A percentile compares a stretch with the other conserved stretches of the same genome.
These are phyloP conservation scores for Rhizophagus prolifer DNA, from an alignment of 192 early-diverging fungal genomes.

Conservation along the genomic window DNA sequence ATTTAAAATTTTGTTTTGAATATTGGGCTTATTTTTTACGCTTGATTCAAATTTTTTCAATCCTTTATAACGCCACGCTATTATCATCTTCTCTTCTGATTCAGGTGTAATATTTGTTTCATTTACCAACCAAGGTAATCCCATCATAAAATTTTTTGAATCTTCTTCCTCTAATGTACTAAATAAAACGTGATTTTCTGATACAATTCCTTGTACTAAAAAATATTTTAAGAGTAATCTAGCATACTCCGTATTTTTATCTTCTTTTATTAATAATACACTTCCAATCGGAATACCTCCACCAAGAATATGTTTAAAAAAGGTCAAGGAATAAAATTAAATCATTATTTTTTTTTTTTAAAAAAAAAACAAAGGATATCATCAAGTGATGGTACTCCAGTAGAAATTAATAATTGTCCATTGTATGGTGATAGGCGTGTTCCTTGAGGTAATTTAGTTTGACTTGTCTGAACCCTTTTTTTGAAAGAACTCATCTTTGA, in stretches of 20 bases:
- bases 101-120: conserved; percentile 38
- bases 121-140: conserved; percentile 62
- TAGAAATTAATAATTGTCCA: conserved; percentile 75
- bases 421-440: conserved; percentile 77
- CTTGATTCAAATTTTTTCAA: conserved; percentile 63
- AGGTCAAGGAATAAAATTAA: background rate
- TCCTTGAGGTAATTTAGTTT: conserved; percentile 55
- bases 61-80: conserved; percentile 94
- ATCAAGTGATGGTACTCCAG: conserved; percentile 83
- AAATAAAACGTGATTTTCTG: conserved; percentile 68
- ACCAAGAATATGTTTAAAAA: conserved; percentile 54
- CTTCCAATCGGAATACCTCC: conserved; percentile 86
- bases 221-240: conserved; percentile 78
- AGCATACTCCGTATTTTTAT: conserved; percentile 80
- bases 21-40: conserved; percentile 13
- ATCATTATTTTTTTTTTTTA: background rate
- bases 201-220: conserved; percentile 80
- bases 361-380: conserved; percentile 50
- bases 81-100: conserved; percentile 71
- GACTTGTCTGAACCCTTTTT: too few species aligned
- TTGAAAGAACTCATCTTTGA: too few species aligned
- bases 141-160: conserved; percentile 57
- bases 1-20: background rate
- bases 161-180: conserved; percentile 66
- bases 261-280: conserved; percentile 74